Percentiles rank a stretch among this genome's conserved stretches.
Conservation (phyloP, 352 stramenopile genomes). For the Globisporangium abappressorium region DNA sequence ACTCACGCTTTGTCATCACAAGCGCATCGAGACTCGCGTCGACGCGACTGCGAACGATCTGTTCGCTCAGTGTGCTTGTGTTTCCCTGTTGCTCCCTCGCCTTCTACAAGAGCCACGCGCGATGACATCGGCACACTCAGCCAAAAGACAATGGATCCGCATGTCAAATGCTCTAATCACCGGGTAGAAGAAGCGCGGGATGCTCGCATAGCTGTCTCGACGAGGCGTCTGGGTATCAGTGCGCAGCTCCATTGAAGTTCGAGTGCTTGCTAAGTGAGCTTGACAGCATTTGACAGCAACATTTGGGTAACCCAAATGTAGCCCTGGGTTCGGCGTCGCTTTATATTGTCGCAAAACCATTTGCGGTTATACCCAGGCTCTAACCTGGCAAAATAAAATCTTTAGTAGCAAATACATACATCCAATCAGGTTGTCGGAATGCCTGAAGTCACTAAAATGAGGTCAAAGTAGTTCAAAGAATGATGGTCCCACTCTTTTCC, state of each 20-base stretch:
- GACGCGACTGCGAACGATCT: conserved; percentile 11
- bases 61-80: conserved; percentile 10
- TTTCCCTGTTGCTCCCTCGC: not conserved
- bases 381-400: not conserved
- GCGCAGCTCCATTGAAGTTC: conserved; percentile 8
- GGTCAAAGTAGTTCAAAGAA: not conserved
- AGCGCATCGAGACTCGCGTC: conserved; percentile 6
- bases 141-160: not conserved
- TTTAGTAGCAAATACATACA: too few species aligned
- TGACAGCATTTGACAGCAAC: too few species aligned
- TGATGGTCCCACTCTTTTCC: not conserved
- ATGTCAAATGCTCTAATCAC: conserved; percentile 17
- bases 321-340: not conserved
- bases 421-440: too few species aligned
- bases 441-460: not conserved
- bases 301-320: not conserved
- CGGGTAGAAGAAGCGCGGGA: conserved; percentile 52
- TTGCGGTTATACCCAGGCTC: not conserved
- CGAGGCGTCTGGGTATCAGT: not conserved
- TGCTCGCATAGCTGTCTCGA: conserved; percentile 13
- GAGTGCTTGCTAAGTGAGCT: not conserved
- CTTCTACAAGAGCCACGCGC: not conserved
- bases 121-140: not conserved
- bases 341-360: not conserved
- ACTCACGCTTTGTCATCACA: conserved; percentile 20